Evolutionary conservation across 176 grass and related monocot species (phyloP), one percentile per base, ranked within the genome.

Genomic region (Carex parvula): DNA sequence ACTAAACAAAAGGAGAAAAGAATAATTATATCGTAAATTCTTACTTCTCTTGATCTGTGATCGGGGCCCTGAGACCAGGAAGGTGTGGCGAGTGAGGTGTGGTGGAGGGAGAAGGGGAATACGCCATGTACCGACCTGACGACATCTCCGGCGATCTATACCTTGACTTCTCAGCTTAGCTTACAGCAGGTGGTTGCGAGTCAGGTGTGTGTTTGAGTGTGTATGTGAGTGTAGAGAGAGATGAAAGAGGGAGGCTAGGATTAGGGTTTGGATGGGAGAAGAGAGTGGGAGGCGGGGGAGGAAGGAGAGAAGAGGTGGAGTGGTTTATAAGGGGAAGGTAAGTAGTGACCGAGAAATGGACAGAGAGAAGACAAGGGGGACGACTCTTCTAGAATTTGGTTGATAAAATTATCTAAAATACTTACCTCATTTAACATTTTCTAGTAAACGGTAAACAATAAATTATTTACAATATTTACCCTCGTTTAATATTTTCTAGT

Each of bases 61-160:
- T 79, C 78, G 91, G 88, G 48, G 87, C 26, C 57, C 92, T 88
- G 60, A 92, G 89, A 79, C 89, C 92, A 32, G 89, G 58, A 84
- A 98, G 81, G 85, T 90, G 95, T 1, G 95, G 95, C 42, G 95
- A 98, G 88, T 93, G 92, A 18, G 95, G 91, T 20, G 91, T 92
- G 42, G 91, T 93, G 39, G 95, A 98, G 4, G 92, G 95, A 46
- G 95, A 98, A 56, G 95, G 95, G 16, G 95, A 98, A 89, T 95
- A 98, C 44, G 95, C 91, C 92, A 98, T 98, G 89, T 95, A 98
- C 54, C 92, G 85, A 12, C 95, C 92, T 41, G 95, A 93, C 87
- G 91, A 64, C 95, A 98, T 16, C 85, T 90, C 63, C 76, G 70
- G 55, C 63, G 52, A 24, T 68, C 32, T 16, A 10, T 57, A 16